Evolutionary conservation across 78 protist species (phyloP).

Genomic region (Dictyostelium brefeldianum): DNA sequence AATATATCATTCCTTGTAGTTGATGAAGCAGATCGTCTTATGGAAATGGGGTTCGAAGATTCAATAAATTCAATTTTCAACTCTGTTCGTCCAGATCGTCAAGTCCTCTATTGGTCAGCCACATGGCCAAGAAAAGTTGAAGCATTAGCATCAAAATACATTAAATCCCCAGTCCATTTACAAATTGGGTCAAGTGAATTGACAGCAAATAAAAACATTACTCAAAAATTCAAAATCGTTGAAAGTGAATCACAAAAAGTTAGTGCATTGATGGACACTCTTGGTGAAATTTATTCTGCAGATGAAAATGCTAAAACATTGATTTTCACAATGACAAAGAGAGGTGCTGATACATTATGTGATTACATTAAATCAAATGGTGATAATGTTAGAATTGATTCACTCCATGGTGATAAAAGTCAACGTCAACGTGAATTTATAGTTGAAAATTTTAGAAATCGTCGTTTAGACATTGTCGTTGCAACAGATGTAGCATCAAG

Average conservation of each 20-base stretch:
- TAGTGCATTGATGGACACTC: constrained; percentile 11
- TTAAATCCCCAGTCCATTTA: constrained; percentile 75
- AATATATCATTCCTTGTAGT: constrained; percentile 96
- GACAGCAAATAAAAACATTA: constrained; percentile 90
- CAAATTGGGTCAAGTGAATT: constrained; percentile 84
- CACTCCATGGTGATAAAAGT: constrained; percentile 97
- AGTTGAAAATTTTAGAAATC: constrained; percentile 42
- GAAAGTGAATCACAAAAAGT: constrained; percentile 31
- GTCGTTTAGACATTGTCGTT: constrained; percentile 88
- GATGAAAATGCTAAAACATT: constrained; percentile 23
- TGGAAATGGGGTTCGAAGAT: constrained; percentile 98
- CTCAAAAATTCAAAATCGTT: constrained; percentile 75
- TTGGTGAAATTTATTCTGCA: constrained; percentile 22
- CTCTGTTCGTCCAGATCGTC: constrained; percentile 94
- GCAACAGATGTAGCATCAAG: constrained; percentile 99
- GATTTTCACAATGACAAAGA: constrained; percentile 79
- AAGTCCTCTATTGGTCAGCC: constrained; percentile 99
- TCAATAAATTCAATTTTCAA: constrained; percentile 88
- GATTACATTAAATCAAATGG: constrained; percentile 62
- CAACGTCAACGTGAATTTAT: constrained; percentile 72
- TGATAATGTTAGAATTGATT: constrained; percentile 45
- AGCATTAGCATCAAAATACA: constrained; percentile 87
- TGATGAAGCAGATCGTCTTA: constrained; percentile 99
- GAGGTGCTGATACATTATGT: constrained; percentile 89
- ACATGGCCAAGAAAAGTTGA: constrained; percentile 99